Conservation (phyloP, 169 alveolate species). For the Ichthyophthirius multifiliis region DNA sequence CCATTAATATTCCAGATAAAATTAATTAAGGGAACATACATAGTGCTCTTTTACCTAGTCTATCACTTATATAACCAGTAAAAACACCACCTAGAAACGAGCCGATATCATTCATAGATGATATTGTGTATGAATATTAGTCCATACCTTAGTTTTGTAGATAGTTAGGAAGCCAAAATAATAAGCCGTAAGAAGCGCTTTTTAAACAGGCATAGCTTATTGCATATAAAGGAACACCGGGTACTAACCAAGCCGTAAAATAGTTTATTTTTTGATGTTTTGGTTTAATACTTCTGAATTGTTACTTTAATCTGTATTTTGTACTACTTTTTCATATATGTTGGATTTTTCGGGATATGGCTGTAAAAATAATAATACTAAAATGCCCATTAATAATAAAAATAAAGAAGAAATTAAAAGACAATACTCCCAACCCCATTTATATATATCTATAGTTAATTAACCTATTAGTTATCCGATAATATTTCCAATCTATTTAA, state of each 20-base stretch:
- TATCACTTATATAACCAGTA: conserved; percentile 28
- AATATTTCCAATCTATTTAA: background rate
- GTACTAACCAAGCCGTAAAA: conserved; percentile 52
- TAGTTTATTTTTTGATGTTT: conserved; percentile 8
- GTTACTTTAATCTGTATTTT: background rate
- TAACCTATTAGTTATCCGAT: conserved; percentile 23
- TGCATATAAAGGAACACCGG: conserved; percentile 52
- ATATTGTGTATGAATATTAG: conserved; percentile 3
- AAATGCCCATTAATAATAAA: conserved; percentile 3
- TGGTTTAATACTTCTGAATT: background rate
- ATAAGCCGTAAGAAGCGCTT: conserved; percentile 41
- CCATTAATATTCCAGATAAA: conserved; percentile 20
- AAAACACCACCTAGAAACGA: conserved; percentile 32
- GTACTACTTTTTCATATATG: background rate
- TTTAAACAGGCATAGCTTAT: conserved; percentile 41
- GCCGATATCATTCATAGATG: conserved; percentile 33
- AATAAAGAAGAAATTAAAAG: conserved; percentile 9
- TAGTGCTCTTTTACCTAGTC: conserved; percentile 10
- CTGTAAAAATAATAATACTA: conserved; percentile 16
- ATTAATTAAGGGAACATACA: conserved; percentile 1
- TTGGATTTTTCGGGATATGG: background rate
- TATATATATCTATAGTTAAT: background rate
- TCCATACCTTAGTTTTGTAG: conserved; percentile 17
- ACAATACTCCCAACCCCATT: conserved; percentile 27
- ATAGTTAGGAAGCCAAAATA: conserved; percentile 51